Evolutionary conservation across 768 basidiomycete genomes (phyloP), one percentile per base, ranked within the genome.

Genomic region (Agaricus blazei): DNA sequence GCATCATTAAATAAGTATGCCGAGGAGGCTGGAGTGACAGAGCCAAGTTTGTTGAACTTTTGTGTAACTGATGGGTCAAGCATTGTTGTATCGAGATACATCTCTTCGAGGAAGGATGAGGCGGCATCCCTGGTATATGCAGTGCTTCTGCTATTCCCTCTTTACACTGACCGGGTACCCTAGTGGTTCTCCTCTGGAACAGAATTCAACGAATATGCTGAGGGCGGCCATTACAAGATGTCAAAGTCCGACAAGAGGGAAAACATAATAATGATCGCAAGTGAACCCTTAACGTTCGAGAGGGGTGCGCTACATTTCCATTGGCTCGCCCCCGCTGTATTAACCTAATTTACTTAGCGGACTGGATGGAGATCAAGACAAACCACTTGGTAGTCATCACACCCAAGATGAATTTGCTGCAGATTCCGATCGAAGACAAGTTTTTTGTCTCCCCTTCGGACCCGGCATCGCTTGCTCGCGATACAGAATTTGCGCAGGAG

Each of bases 351-450:
- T 38, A 27, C 37, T 41, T 60, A 85, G 92, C 93, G 49, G 97
- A 99, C 68, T 99, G 97, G 97, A 95, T 98, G 88, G 97, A 98
- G 69, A 95, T 99, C 64, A 89, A 88, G 67, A 96, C 93, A 11
- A 98, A 99, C 68, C 86, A 91, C 60, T 89, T 98, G 87, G 87
- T 93, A 24, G 85, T 97, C 48, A 89, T 98, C 62, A 98, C 96
- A 0, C 90, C 91, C 38, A 93, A 93, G 76, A 93, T 96, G 83
- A 98, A 98, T 66, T 69, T 97, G 26, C 75, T 98, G 19, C 93
- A 96, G 67, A 91, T 96, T 60, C 96, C 96, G 2, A 97, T 98
- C 65, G 74, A 90, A 44, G 94, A 98, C 76, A 86, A 93, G 67
- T 96, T 84, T 71, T 93, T 91, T 69, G 90, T 94, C n/a, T 79